Evolutionary conservation across 1,284 basidiomycete species (phyloP), one percentile per base, ranked within the genome.

Genomic region (Termitomyces sp.): DNA sequence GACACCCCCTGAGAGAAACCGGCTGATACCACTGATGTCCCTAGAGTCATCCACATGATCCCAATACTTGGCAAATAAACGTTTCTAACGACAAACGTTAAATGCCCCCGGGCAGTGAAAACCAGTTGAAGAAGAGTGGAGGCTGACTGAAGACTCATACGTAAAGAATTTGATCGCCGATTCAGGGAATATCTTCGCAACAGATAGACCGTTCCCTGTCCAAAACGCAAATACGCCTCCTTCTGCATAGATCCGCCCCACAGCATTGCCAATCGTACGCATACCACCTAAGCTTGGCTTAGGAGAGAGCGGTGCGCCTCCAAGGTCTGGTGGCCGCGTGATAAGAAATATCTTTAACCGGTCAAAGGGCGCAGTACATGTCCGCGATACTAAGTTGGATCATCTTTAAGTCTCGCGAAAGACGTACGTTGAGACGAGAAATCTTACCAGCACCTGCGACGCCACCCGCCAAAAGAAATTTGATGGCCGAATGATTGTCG

Each of bases 121-220:
- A 46, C 46, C 39, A 40, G 30, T 19, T 15, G 21, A 41, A 38
- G 58, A 56, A 55, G 53, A 54, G 59, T 54, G 38, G 38, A 49
- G 30, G 61, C 84, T 71, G 64, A 92, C 90, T 52, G 91, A 86
- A 59, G 92, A 91, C 73, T 99, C 97, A 71, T 98, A 99, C 6
- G 90, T 74, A 63, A 97, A 86, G 74, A 99, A 99, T 73, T 98
- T 99, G 81, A 99, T 98, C 17, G 97, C 97, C 42, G 90, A 94
- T 75, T 98, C 95, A 31, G 89, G 96, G 63, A 98, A 91, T 62
- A 99, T 98, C 76, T 99, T 99, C 53, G 86, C 80, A 39, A 94
- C 87, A 17, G 84, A 88, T 34, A 90, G 73, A 33, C 87, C 90
- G 65, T 92, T 91, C 13, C 89, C 89, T 44, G 88, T 92, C 96